Evolutionary conservation across 345 rosid genomes (phyloP).

Genomic region (Murraya paniculata): DNA sequence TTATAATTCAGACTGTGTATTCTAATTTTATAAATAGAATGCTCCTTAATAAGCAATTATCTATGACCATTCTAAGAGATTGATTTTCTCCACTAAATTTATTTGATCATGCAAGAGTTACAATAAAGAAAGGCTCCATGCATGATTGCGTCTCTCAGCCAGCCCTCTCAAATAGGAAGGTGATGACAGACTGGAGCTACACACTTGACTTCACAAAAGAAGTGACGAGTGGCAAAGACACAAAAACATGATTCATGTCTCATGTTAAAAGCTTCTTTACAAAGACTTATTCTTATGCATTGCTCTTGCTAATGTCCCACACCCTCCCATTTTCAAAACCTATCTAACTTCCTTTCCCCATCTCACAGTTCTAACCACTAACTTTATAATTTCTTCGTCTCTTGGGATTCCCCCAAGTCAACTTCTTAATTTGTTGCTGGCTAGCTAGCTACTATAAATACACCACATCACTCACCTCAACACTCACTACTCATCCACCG

Average conservation of each 20-base stretch:
- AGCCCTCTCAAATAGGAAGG: not conserved
- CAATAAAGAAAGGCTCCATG: not conserved
- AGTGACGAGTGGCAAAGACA: not conserved
- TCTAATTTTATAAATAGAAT: no score
- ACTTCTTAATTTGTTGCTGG: slow-evolving; percentile 7
- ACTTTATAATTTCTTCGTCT: not conserved
- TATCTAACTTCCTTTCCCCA: not conserved
- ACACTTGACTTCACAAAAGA: not conserved
- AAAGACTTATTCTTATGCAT: not conserved
- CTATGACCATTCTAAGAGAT: not conserved
- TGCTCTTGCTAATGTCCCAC: slow-evolving; percentile 21
- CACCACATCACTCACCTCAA: slow-evolving; percentile 12
- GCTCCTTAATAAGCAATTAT: no score
- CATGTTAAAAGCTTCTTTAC: slow-evolving; percentile 7
- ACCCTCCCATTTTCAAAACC: slow-evolving; percentile 20
- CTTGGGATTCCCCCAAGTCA: slow-evolving; percentile 36
- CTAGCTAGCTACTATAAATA: slow-evolving; percentile 34
- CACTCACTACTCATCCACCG: not conserved
- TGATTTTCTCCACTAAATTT: not conserved
- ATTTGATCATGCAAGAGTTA: not conserved
- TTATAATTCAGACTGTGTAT: no score
- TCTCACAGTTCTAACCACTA: slow-evolving; percentile 26
- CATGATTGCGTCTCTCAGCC: not conserved
- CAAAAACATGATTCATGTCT: slow-evolving; percentile 10
- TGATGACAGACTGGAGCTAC: not conserved